Evolutionary conservation across 2,329 filamentous ascomycete genomes (phyloP), one percentile per base, ranked within the genome.

Genomic region (Dothiorella sarmentorum): DNA sequence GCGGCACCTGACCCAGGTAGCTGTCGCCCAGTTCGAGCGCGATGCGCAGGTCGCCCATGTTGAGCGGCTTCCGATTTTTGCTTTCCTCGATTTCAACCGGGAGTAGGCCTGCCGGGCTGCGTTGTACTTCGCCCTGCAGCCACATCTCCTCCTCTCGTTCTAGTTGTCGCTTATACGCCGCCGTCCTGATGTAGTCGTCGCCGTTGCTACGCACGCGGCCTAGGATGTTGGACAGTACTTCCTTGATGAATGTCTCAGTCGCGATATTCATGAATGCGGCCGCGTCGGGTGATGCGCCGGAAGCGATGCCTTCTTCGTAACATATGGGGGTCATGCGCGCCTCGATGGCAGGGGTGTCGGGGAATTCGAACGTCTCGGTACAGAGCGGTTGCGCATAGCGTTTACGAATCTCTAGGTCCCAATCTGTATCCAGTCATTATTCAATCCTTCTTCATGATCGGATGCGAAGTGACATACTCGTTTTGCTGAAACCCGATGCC

Each of bases 21-120:
- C 83, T 84, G 56, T 94, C 89, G 11, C 88, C 86, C 63, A 96
- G 81, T 60, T 89, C 84, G 15, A 96, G 72, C 0, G 90, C 85
- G 3, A 96, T 77, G 35, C 88, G 82, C 47, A 97, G 73, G 70
- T 97, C 93, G 17, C 86, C 85, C 75, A 93, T 87, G 13, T 86
- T 86, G 1, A 97, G 74, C 0, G 89, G 85, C 5, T 85, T 83
- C 37, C 91, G 81, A 65, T 88, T 85, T 58, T 84, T 84, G 15
- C 88, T 86, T 56, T 88, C 87, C 69, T 89, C 91, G 3, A 89
- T 84, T 72, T 97, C 91, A 33, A 91, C 77, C 0, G 92, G 93
- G 5, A 97, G 75, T 26, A 96, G 74, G 1, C 91, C 91, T 47
- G 83, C 87, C 61, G 88, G 87, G 60, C 91, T 89, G 64, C 90